A percentile compares a stretch with the other conserved stretches of the same genome.
These are phyloP conservation scores for Lachancea lanzarotensis DNA, from an alignment of 805 yeast genomes.

Conservation along the genomic window DNA sequence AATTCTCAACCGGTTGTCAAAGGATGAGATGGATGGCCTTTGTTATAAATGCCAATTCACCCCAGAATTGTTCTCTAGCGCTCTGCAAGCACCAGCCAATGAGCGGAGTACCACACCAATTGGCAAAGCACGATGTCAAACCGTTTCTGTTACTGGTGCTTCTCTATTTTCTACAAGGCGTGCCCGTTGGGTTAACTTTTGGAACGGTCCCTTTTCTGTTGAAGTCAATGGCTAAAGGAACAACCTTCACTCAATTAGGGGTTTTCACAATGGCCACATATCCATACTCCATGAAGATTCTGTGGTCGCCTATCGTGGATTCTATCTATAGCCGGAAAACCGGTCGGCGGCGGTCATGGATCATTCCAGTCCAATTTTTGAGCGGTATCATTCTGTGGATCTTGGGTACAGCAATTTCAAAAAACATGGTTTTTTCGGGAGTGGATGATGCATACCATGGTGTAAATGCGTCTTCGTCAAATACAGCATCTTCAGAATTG, in stretches of 20 bases:
- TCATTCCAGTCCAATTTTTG: conserved; percentile 83
- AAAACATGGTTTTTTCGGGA: conserved; percentile 45
- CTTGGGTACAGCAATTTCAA: conserved; percentile 44
- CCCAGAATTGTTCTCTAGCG: not conserved
- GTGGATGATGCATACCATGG: conserved; percentile 24
- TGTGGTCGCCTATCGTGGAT: conserved; percentile 97
- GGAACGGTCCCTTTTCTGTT: conserved; percentile 89
- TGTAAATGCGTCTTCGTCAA: conserved; percentile 9
- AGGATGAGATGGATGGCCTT: too few relatives aligned
- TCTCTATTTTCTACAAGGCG: conserved; percentile 85
- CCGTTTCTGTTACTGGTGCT: conserved; percentile 69
- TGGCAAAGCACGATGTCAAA: conserved; percentile 51
- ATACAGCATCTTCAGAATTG: not conserved
- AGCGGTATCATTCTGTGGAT: conserved; percentile 61
- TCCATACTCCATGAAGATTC: conserved; percentile 84
- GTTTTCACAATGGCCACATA: conserved; percentile 86
- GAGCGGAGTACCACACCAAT: conserved; percentile 3
- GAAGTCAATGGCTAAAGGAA: conserved; percentile 52
- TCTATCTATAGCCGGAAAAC: conserved; percentile 59
- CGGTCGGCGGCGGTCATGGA: conserved; percentile 91
- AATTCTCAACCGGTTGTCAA: too few relatives aligned
- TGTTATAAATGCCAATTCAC: too few relatives aligned
- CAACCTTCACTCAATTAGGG: conserved; percentile 86
- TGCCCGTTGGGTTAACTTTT: conserved; percentile 92
- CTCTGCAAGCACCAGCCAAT: not conserved